These are phyloP conservation scores for Xanthoconium purpureum DNA, from an alignment of 768 basidiomycete species.

Conservation along the genomic window DNA sequence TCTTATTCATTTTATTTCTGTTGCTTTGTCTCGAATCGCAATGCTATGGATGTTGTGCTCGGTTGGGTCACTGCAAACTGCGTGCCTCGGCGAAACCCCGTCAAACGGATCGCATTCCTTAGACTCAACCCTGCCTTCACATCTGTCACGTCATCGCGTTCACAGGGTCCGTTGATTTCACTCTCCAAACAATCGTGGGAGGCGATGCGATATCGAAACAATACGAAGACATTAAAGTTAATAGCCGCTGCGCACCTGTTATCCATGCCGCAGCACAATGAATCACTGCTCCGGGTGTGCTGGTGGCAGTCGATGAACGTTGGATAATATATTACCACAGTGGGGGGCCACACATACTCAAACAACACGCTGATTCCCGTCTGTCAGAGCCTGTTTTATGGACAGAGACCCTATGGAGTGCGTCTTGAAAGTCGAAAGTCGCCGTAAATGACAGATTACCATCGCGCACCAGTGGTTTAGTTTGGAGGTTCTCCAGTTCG, in stretches of 20 bases:
- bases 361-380: background rate
- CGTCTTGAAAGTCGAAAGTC: background rate
- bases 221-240: background rate
- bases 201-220: background rate
- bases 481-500: background rate
- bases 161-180: background rate
- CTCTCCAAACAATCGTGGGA: background rate
- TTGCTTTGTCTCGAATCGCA: conserved; percentile 28
- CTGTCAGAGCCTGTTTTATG: background rate
- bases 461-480: no score
- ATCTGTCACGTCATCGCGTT: no score
- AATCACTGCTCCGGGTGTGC: background rate
- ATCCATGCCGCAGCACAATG: background rate
- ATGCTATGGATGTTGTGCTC: conserved; percentile 31
- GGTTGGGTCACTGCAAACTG: background rate
- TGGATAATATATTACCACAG: background rate
- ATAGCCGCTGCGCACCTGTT: background rate
- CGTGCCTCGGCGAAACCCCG: no score
- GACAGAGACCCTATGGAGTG: background rate
- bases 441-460: background rate
- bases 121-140: no score
- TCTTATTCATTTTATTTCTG: conserved; percentile 33
- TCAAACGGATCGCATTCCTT: no score
- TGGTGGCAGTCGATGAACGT: background rate
- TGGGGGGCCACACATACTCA: background rate